Base-by-base conservation (phyloP, 805 yeast species). In the Pichia thaimueangensis region DNA sequence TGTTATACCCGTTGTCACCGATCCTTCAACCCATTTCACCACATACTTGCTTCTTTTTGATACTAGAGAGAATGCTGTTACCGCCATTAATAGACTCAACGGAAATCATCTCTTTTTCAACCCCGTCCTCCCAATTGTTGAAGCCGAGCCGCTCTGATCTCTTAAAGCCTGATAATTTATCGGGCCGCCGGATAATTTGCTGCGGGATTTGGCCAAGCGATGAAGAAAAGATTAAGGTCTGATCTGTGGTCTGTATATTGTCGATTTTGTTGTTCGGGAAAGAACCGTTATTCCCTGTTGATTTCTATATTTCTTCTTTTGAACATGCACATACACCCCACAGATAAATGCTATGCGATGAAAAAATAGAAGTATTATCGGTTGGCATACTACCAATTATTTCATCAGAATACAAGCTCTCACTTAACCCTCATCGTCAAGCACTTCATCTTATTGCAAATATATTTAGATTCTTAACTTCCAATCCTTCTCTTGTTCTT, bases 21-120 rank as follows among this genome's bases (percentile, higher is more conserved):
- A 50, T 33, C 24, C 37, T n/a, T 28, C 17, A 4, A 30, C 48
- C 1, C 42, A 46, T 6, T 27, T 47, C 1, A 50, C 57, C 5
- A 47, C 59, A 2, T 68, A 64, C 49, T 53, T 76, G 9, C 57
- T 76, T 3, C 58, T 66, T 17, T 82, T 82, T 50, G 64, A 64
- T 13, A 65, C 70, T 47, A 45, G 50, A 2, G 45, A 54, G 3
- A 76, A 74, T 43, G 80, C 86, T 2, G 48, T 46, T 16, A 58
- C 77, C 32, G 81, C 80, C 54, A 73, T 71, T 5, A 57, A 73
- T 12, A 70, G 71, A 47, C 70, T 65, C 51, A 77, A 82, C 54
- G 82, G 83, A 2, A 48, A 53, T 17, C 54, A 52, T 19, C 56
- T 64, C 43, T 64, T 59, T 45, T 51, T 54, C 24, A 55, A 59